These are phyloP conservation scores for Hansfordia pulvinata DNA, from an alignment of 2,329 filamentous ascomycete species.

Conservation along the genomic window DNA sequence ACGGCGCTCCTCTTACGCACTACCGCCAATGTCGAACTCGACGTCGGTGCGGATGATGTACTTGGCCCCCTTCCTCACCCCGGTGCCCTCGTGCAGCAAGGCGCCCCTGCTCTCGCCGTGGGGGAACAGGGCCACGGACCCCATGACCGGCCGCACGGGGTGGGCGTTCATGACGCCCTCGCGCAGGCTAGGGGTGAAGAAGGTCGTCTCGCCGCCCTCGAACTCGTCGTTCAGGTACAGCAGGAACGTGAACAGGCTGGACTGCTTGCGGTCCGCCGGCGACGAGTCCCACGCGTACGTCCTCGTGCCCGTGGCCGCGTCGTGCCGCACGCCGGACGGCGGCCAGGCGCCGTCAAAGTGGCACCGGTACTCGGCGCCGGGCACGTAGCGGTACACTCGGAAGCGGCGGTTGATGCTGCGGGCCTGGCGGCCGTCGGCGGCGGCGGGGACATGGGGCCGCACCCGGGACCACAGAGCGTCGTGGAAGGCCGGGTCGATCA, in stretches of 20 bases:
- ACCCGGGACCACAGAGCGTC: conserved; percentile 50
- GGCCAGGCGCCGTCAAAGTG: conserved; percentile 66
- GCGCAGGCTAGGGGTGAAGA: conserved; percentile 49
- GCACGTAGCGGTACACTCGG: conserved; percentile 59
- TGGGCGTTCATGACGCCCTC: conserved; percentile 59
- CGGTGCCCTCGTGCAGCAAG: conserved; percentile 56
- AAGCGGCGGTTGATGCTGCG: conserved; percentile 57
- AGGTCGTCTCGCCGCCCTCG: conserved; percentile 57
- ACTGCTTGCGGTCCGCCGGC: conserved; percentile 43
- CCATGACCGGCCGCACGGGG: conserved; percentile 54
- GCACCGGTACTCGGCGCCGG: conserved; percentile 56
- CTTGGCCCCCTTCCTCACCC: conserved; percentile 50
- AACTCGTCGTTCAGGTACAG: conserved; percentile 62
- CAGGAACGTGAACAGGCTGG: conserved; percentile 55
- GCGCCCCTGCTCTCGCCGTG: conserved; percentile 55
- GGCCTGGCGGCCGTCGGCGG: conserved; percentile 39
- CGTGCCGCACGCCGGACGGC: conserved; percentile 52
- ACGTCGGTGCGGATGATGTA: conserved; percentile 62
- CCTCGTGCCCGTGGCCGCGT: conserved; percentile 27
- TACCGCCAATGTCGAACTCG: conserved; percentile 58
- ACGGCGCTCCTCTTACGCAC: too few relatives aligned
- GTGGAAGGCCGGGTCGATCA: conserved; percentile 49
- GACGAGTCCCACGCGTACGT: conserved; percentile 56
- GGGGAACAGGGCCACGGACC: conserved; percentile 53
- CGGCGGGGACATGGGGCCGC: conserved; percentile 38